Conservation (phyloP, 176 grass and related monocot species). For the Guadua angustifolia region DNA sequence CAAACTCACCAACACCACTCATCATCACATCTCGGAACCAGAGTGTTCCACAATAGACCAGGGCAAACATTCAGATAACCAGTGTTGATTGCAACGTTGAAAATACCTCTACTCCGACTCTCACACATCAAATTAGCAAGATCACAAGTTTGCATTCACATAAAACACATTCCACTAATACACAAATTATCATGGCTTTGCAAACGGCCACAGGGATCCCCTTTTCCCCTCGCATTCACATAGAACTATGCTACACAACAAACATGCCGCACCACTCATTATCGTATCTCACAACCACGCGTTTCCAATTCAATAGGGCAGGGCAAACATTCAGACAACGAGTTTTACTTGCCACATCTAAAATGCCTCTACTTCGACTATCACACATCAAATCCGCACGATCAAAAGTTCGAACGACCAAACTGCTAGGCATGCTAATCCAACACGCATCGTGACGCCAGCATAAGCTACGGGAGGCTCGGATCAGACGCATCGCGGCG, state of each 20-base stretch:
- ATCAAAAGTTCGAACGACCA: neutral
- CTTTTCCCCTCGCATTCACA: neutral
- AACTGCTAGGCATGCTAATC: neutral
- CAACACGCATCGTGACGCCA: neutral
- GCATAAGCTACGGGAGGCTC: neutral
- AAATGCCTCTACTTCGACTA: slow-evolving; percentile 8
- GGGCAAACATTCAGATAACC: too few species aligned
- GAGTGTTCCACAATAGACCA: too few species aligned
- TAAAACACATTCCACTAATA: neutral
- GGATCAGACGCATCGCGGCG: slow-evolving; percentile 35
- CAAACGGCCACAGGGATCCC: neutral
- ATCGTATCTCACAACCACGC: neutral
- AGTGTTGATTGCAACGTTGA: too few species aligned
- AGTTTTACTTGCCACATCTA: neutral
- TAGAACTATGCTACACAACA: neutral
- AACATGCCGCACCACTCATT: neutral
- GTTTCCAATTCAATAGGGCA: neutral
- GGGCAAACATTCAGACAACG: neutral
- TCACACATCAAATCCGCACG: slow-evolving; percentile 1
- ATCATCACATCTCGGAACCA: too few species aligned
- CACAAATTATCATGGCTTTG: neutral
- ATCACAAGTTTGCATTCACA: too few species aligned
- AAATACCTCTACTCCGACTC: too few species aligned
- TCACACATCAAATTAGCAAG: too few species aligned
- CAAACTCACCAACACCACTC: too few species aligned